Evolutionary conservation across 2,329 filamentous ascomycete genomes (phyloP), one percentile per base, ranked within the genome.

Genomic region (Plenodomus tracheiphilus): DNA sequence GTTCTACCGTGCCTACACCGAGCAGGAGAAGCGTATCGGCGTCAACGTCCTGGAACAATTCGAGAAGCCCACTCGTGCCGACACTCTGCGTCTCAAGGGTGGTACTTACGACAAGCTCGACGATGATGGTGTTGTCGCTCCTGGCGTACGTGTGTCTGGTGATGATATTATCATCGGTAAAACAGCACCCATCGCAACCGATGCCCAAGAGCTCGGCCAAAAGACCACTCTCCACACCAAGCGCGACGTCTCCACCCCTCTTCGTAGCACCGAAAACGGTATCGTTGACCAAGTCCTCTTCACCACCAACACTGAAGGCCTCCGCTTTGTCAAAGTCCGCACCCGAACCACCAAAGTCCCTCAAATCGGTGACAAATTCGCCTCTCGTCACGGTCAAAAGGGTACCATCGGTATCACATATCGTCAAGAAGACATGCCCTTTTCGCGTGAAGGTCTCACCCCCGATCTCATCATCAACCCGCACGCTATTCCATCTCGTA

Each of bases 81-180:
- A 96, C 65, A 99, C 94, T 0, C 80, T 99, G 22, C 87, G 91
- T 38, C 84, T 97, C 74, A 96, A 97, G 78, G 91, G 93, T 62
- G 91, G 91, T 46, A 96, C 92, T 0, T 97, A 96, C 67, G 92
- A 99, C 76, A 99, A 99, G 79, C 84, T 99, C 5, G 94, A 99
- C 54, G 90, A 96, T 15, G 94, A 99, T 70, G 94, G 94, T 65
- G 91, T 99, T 48, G 88, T 99, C 46, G 89, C 90, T 7, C 94
- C 94, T 13, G 94, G 94, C 68, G 88, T 95, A 19, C 89, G 94
- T 73, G 93, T 99, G 1, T 95, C 91, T 13, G 95, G 94, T 68
- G 94, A 97, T 66, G 94, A 99, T 73, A 96, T 99, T 68, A 97
- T 99, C 72, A 99, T 99, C 57, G 94, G 95, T 56, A 99, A 99